Evolutionary conservation across 1,139 yeast species (phyloP).

Genomic region (Debaryomyces udenii): DNA sequence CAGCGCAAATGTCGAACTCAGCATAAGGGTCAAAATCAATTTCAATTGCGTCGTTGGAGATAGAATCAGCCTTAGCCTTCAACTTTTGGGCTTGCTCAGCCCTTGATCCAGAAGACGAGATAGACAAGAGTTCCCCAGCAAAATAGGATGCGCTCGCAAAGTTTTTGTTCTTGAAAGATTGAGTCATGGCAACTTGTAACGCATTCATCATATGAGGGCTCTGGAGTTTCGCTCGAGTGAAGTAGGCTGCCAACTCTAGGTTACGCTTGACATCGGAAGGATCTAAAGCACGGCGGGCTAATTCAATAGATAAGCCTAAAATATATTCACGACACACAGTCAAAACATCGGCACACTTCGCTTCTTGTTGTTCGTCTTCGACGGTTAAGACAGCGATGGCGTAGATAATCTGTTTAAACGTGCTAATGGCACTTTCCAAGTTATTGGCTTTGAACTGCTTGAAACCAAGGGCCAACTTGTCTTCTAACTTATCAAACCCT

Average conservation of each 20-base stretch:
- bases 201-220: conserved; percentile 86
- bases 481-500: conserved; percentile 71
- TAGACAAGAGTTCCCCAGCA: conserved; percentile 78
- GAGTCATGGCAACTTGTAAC: conserved; percentile 92
- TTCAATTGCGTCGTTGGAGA: conserved; percentile 84
- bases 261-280: conserved; percentile 76
- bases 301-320: conserved; percentile 86
- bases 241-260: conserved; percentile 93
- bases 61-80: conserved; percentile 74
- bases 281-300: conserved; percentile 80
- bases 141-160: conserved; percentile 87
- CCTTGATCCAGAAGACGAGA: conserved; percentile 71
- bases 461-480: conserved; percentile 73
- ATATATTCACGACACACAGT: conserved; percentile 86
- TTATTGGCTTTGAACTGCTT: conserved; percentile 81
- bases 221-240: conserved; percentile 82
- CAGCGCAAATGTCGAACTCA: conserved; percentile 87
- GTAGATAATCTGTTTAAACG: conserved; percentile 80
- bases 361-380: conserved; percentile 71
- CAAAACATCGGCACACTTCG: conserved; percentile 72
- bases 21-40: conserved; percentile 92
- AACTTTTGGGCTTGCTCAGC: conserved; percentile 89
- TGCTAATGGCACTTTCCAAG: conserved; percentile 74
- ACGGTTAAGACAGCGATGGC: conserved; percentile 75
- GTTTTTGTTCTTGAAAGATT: conserved; percentile 85